These are phyloP conservation scores for Globisporangium acanthophoron DNA, from an alignment of 352 stramenopile genomes.

Conservation along the genomic window DNA sequence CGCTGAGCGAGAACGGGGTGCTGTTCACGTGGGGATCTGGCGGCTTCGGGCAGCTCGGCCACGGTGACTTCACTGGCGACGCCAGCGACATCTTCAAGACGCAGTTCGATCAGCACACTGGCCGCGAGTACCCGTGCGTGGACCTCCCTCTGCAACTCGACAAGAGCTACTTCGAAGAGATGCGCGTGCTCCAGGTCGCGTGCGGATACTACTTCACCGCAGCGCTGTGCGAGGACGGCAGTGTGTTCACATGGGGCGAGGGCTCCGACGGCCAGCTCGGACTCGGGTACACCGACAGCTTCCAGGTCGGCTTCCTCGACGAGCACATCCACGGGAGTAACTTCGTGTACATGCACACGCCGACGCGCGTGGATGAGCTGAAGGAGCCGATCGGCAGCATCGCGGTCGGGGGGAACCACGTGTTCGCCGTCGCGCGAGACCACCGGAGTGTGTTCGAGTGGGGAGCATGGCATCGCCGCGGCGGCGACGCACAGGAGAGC, in stretches of 20 bases:
- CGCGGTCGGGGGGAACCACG: constrained; percentile 59
- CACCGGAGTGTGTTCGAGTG: constrained; percentile 56
- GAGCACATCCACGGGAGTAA: constrained; percentile 64
- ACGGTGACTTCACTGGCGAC: constrained; percentile 45
- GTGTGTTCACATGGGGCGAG: constrained; percentile 68
- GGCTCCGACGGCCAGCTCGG: constrained; percentile 70
- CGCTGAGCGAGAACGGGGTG: constrained; percentile 41
- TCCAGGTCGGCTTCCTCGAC: constrained; percentile 63
- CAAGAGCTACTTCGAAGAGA: constrained; percentile 67
- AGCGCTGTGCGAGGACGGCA: constrained; percentile 62
- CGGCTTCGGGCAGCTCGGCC: constrained; percentile 61
- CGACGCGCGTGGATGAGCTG: constrained; percentile 45
- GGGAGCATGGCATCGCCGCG: constrained; percentile 55
- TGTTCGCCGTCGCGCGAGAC: constrained; percentile 51
- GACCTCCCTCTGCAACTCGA: constrained; percentile 68
- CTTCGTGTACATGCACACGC: constrained; percentile 71
- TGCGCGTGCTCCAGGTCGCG: constrained; percentile 58
- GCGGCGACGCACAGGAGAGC: constrained; percentile 41
- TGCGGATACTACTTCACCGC: constrained; percentile 75
- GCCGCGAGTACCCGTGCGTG: constrained; percentile 57
- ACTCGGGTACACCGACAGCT: constrained; percentile 54
- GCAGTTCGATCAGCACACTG: constrained; percentile 64
- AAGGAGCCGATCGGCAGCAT: constrained; percentile 53
- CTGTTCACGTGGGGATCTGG: constrained; percentile 74
- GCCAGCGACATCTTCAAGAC: constrained; percentile 52